Base-by-base conservation (phyloP, 805 yeast genomes). In the Saccharomycopsis sp. region DNA sequence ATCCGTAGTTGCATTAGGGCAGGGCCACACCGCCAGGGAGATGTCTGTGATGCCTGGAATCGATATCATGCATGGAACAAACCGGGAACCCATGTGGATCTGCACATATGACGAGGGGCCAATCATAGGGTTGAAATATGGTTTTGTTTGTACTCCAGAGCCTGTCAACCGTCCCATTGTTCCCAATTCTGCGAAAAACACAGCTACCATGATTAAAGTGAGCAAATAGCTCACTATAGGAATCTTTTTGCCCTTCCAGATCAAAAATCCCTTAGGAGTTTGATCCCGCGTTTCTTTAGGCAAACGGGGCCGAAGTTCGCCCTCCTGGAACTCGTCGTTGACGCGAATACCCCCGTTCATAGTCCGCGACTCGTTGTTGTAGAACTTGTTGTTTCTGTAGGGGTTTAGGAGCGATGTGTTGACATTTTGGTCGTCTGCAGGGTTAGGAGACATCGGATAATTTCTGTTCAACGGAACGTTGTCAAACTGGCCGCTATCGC, bases 121-220 rank as follows among this genome's bases (percentile, higher is more conserved):
- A 24, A 86, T 67, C 91, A 86, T 85, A 3, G 91, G 91, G 66
- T 86, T 86, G 73, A 86, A 83, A 60, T 81, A 79, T 3, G 91
- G 91, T 63, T 83, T 69, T 0, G 88, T 82, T 66, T 83, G 89
- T 60, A 86, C 77, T 2, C 85, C 81, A 15, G 79, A 75, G 1
- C 89, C 88, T 0, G 91, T 85, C 50, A 80, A 71, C 3, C 67
- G 64, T 3, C 82, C 78, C 87, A 82, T 82, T 57, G 71, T 73
- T 9, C 74, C 78, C 40, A 86, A 68, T 67, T 86, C 91, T 12
- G 77, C 85, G 5, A 84, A 75, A 65, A 86, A 86, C 7, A 86
- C 84, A 5, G 70, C 68, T 2, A 81, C 64, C 64, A 85, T 84
- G 18, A 78, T 73, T 8, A 71, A 47, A 0, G 84, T 74, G 21